A percentile compares a stretch with the other conserved stretches of the same genome.
These are phyloP conservation scores for Macroventuria anomochaeta DNA, from an alignment of 2,329 filamentous ascomycete genomes.

Conservation along the genomic window DNA sequence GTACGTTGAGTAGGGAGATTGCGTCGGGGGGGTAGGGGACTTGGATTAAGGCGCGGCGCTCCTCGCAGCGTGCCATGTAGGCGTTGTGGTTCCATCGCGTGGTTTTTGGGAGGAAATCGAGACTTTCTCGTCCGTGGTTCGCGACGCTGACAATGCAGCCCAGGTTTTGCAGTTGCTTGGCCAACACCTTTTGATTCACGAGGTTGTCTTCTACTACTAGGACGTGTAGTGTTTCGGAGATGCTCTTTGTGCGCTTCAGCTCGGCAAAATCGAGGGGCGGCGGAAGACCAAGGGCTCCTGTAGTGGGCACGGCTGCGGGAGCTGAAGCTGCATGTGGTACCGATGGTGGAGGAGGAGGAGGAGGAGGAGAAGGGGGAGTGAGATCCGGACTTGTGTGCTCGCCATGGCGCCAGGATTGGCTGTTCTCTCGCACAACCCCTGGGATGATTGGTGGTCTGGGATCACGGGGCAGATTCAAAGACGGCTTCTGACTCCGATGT, in stretches of 20 bases:
- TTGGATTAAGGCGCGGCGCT: conserved; percentile 58
- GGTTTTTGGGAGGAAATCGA: conserved; percentile 43
- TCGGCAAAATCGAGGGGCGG: conserved; percentile 14
- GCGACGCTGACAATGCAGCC: conserved; percentile 49
- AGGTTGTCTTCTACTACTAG: conserved; percentile 50
- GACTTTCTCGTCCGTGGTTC: conserved; percentile 48
- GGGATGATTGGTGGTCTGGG: conserved; percentile 1
- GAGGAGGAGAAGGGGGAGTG: not conserved
- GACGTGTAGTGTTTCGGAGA: conserved; percentile 28
- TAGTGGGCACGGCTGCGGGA: not conserved
- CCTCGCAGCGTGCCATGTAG: not conserved
- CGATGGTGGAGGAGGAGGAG: not conserved
- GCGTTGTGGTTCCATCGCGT: conserved; percentile 28
- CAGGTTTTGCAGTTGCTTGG: conserved; percentile 47
- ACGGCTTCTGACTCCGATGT: conserved; percentile 21
- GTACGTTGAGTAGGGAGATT: not conserved
- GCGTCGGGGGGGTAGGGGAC: not conserved
- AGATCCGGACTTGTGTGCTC: not conserved
- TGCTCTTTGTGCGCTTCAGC: conserved; percentile 16
- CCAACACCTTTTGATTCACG: conserved; percentile 52
- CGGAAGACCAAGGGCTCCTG: conserved; percentile 12
- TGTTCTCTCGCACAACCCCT: not conserved
- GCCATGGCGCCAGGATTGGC: conserved; percentile 1
- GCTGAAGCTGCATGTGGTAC: not conserved
- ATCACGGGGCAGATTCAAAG: conserved; percentile 5